A percentile compares a stretch with the other conserved stretches of the same genome.
Evolutionary conservation across 2,329 filamentous ascomycete species (phyloP).

Genomic region (Aspergillus fumigatus): DNA sequence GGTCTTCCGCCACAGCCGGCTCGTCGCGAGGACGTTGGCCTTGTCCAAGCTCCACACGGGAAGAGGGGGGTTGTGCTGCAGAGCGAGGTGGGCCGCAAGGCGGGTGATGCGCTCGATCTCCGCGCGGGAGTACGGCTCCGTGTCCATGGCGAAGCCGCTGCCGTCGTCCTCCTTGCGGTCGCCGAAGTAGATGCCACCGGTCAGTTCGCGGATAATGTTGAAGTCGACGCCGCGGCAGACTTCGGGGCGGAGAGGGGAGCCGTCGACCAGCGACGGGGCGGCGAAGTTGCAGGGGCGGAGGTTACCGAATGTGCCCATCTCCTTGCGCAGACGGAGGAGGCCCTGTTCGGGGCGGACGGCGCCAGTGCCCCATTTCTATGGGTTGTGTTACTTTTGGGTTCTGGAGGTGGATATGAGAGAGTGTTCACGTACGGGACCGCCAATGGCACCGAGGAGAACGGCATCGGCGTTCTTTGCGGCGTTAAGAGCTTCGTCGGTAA

Average conservation of each 20-base stretch:
- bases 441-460: constrained; percentile 87
- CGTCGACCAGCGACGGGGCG: constrained; percentile 75
- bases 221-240: constrained; percentile 87
- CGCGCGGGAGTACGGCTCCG: constrained; percentile 74
- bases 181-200: constrained; percentile 92
- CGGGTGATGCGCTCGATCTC: constrained; percentile 88
- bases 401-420: background rate
- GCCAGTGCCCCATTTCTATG: constrained; percentile 82
- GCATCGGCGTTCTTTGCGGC: constrained; percentile 84
- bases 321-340: constrained; percentile 83
- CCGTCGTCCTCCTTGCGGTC: constrained; percentile 73
- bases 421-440: constrained; percentile 63
- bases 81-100: constrained; percentile 74
- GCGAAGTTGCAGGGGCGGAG: constrained; percentile 94
- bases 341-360: constrained; percentile 87
- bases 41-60: constrained; percentile 89
- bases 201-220: constrained; percentile 87
- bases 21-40: constrained; percentile 92
- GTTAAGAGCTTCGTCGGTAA: constrained; percentile 76
- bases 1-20: constrained; percentile 81
- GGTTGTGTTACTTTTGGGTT: constrained; percentile 3
- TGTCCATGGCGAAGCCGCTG: constrained; percentile 74
- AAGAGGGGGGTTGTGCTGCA: constrained; percentile 68
- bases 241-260: constrained; percentile 79
- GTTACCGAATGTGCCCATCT: constrained; percentile 92